Evolutionary conservation across 768 basidiomycete genomes (phyloP).

Genomic region (Amanita polypyramis): DNA sequence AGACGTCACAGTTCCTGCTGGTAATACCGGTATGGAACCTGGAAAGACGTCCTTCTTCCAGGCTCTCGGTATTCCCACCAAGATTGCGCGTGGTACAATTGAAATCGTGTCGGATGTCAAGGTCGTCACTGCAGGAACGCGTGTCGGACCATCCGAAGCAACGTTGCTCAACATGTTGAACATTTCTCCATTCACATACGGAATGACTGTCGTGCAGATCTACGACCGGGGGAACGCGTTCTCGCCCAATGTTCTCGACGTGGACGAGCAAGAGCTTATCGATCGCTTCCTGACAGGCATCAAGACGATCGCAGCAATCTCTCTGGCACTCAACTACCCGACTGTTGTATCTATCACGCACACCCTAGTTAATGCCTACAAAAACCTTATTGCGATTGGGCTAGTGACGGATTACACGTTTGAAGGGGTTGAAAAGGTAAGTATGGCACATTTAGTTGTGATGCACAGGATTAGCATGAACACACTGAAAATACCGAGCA

Average conservation of each 20-base stretch:
- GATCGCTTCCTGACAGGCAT: constrained; percentile 88
- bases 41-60: constrained; percentile 99
- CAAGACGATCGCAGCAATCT: constrained; percentile 93
- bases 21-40: constrained; percentile 99
- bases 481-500: constrained; percentile 13
- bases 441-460: constrained; percentile 14
- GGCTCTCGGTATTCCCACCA: constrained; percentile 98
- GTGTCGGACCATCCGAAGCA: constrained; percentile 96
- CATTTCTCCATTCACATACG: constrained; percentile 99
- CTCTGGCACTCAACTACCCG: constrained; percentile 92
- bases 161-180: constrained; percentile 99
- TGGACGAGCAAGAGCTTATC: constrained; percentile 85
- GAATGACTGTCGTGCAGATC: constrained; percentile 97
- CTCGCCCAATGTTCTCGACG: constrained; percentile 82
- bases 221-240: constrained; percentile 92
- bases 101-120: constrained; percentile 98
- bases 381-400: constrained; percentile 89
- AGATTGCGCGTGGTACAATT: constrained; percentile 99
- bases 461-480: constrained; percentile 4
- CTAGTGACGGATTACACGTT: constrained; percentile 91
- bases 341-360: constrained; percentile 91
- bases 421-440: constrained; percentile 86
- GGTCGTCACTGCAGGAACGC: constrained; percentile 85
- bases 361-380: constrained; percentile 98
- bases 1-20: constrained; percentile 86